Evolutionary conservation across 805 yeast genomes (phyloP), one percentile per base, ranked within the genome.

Genomic region (Tetrapisispora nanseiensis): DNA sequence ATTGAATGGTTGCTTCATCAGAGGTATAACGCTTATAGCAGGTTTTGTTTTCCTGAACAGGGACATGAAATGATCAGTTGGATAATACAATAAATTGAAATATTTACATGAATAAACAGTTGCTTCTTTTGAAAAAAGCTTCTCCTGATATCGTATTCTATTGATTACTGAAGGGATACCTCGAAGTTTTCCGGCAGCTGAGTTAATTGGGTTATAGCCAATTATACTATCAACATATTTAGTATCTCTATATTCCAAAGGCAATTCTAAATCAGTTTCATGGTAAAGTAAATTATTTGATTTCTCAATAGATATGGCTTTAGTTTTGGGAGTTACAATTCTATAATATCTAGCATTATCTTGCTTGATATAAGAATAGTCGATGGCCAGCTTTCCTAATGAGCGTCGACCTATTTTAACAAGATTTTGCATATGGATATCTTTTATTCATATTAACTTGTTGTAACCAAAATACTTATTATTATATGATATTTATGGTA

Each of bases 11-110:
- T 45, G 46, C 36, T 46, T 45, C 33, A 49, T 48, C 16, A 39
- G 41, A 11, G 45, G 48, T 33, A 46, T 51, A 2, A 57, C 51
- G 24, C 49, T 49, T 13, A 57, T 30, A 3, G 57, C 54, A 8
- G 66, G 66, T 37, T 47, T 54, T 15, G 57, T 48, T 42, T 60
- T 59, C 21, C 62, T 50, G 37, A 57, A 56, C 23, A 56, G 10
- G 2, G 55, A 48, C 19, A 59, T 34, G 39, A 61, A 55, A 40
- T 61, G 64, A 15, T 49, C 49, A 6, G 56, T 50, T 21, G 66
- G 65, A 36, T 49, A 54, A 41, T 48, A 62, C 23, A 40, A 38
- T 20, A 62, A 29, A 11, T 40, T 35, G 43, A 62, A 53, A 29
- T 44, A 57, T 16, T 48, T 41, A 32, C 61, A 50, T 4, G 42